Evolutionary conservation across 176 grass and related monocot species (phyloP).

Genomic region (Elaeis guineensis): DNA sequence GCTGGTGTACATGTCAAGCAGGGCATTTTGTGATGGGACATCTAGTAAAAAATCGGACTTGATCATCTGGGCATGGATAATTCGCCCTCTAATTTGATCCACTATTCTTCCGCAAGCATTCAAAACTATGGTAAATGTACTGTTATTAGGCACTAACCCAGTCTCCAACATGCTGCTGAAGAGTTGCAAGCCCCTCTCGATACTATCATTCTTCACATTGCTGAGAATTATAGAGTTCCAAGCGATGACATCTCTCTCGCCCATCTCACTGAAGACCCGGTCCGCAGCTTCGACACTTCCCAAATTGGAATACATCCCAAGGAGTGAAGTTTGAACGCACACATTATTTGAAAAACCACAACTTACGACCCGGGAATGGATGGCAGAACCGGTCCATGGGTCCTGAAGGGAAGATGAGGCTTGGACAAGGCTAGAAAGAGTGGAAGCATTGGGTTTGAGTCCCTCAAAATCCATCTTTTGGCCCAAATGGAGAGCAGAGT

Average conservation of each 20-base stretch:
- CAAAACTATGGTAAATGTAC: conserved; percentile 40
- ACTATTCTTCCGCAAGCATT: conserved; percentile 37
- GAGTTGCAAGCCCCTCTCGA: conserved; percentile 27
- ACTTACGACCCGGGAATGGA: conserved; percentile 23
- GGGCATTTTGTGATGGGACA: conserved; percentile 50
- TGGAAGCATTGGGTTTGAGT: conserved; percentile 51
- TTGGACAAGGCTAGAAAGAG: conserved; percentile 47
- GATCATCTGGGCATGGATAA: conserved; percentile 64
- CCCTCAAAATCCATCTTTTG: conserved; percentile 25
- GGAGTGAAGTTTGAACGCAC: conserved; percentile 56
- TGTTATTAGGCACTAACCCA: conserved; percentile 39
- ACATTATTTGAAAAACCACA: conserved; percentile 41
- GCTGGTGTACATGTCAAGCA: conserved; percentile 71
- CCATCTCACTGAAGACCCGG: conserved; percentile 60
- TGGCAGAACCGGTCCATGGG: conserved; percentile 7
- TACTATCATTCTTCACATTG: conserved; percentile 41
- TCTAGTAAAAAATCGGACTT: conserved; percentile 54
- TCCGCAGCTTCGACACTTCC: conserved; percentile 36
- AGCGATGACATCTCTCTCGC: conserved; percentile 40
- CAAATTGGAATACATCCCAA: conserved; percentile 59
- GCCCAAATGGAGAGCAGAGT: conserved; percentile 36
- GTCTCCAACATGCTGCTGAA: conserved; percentile 36
- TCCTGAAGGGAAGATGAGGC: conserved; percentile 22
- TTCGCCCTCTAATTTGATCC: conserved; percentile 29
- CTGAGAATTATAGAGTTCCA: conserved; percentile 71